These are phyloP conservation scores for Ophiostoma ulmi DNA, from an alignment of 2,329 filamentous ascomycete genomes.

Conservation along the genomic window DNA sequence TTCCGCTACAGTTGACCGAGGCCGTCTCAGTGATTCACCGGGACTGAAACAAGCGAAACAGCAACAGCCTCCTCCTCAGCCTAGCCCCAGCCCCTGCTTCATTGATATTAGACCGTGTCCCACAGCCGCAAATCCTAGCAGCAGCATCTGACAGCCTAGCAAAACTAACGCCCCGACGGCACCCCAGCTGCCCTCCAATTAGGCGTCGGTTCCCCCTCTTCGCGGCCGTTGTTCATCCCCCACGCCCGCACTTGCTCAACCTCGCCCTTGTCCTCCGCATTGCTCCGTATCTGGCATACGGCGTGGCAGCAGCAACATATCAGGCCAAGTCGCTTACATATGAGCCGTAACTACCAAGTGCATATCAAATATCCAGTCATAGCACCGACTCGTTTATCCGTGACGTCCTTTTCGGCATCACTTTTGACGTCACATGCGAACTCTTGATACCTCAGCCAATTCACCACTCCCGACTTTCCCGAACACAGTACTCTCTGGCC, in stretches of 20 bases:
- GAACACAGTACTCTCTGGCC: not conserved
- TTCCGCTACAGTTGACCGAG: not conserved
- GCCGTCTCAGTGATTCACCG: not conserved
- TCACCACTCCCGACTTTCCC: not conserved
- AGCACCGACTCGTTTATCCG: not conserved
- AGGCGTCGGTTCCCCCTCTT: slow-evolving; percentile 4
- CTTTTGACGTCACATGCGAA: not conserved
- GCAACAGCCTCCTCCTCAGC: slow-evolving; percentile 13
- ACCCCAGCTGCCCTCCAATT: slow-evolving; percentile 4
- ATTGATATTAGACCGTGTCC: slow-evolving; percentile 13
- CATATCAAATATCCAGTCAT: not conserved
- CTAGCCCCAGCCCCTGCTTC: slow-evolving; percentile 10
- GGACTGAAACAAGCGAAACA: slow-evolving; percentile 23
- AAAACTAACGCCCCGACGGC: not conserved
- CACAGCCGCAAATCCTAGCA: slow-evolving; percentile 11
- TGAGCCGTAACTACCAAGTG: too few relatives aligned
- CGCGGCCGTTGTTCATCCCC: not conserved
- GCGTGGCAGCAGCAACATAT: not conserved
- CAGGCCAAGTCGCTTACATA: not conserved
- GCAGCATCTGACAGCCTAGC: not conserved
- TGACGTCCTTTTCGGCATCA: not conserved
- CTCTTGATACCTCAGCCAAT: not conserved
- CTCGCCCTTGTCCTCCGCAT: not conserved
- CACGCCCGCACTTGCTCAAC: slow-evolving; percentile 6
- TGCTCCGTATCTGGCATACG: slow-evolving; percentile 10